Base-by-base conservation (phyloP, 305 asterid genomes). In the Fraxinus greggii region DNA sequence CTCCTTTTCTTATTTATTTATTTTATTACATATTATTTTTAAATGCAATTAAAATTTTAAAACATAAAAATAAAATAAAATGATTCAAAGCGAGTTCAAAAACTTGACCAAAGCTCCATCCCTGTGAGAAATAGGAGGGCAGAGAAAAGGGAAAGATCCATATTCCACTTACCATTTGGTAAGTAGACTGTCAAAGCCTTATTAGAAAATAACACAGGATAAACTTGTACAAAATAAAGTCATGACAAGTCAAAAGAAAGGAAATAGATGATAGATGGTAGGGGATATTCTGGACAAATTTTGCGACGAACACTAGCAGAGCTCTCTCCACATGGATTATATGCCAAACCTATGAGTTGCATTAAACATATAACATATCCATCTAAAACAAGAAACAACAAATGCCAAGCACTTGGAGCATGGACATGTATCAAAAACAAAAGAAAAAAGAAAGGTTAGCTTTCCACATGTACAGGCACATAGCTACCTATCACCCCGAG, bases 401-500 rank as follows among this genome's bases (percentile, higher is more conserved):
- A 19, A 21, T 7, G 69, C 28, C 69, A 59, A 5, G 28, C 28
- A 56, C 67, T n/a, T 15, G 1, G 23, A 51, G 21, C 19, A 56
- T 56, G 6, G 67, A 56, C 26, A 19, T 21, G 28, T 21, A 59
- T 59, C 15, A 6, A 19, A 19, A 56, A 8, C 0, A 38, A 38
- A 1, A 8, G 45, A 38, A 8, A 38, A 38, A 8, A 38, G 26
- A 21, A 56, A 19, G 26, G 69, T 7, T 19, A 0, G 29, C 26
- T 19, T 61, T 23, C 70, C 70, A 21, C 76, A 29, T 40, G 28
- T 26, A 70, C 29, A 74, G 48, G 24, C 35, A 78, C 35, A 26
- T 32, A 79, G 81, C 82, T 12, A 67, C 79, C 88, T 84, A 88
- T 76, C 69, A 80, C 75, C 91, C 93, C 45, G 84, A 88, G 28